Evolutionary conservation across 805 yeast species (phyloP).

Genomic region (Wickerhamomyces chaumierensis): DNA sequence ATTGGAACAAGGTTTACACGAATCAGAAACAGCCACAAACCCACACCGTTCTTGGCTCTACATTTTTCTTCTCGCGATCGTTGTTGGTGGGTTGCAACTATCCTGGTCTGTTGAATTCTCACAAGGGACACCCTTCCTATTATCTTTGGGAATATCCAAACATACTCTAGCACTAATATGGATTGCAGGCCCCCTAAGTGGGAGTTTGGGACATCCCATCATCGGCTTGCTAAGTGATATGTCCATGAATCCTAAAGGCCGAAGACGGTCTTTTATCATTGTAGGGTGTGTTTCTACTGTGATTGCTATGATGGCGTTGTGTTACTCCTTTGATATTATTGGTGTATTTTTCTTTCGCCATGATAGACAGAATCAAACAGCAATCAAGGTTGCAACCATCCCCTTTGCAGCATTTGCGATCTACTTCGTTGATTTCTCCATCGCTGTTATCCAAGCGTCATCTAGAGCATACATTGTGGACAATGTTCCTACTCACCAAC

Average conservation of each 20-base stretch:
- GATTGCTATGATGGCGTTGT: constrained; percentile 30
- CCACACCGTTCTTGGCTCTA: constrained; percentile 34
- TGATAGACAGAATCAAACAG: constrained; percentile 9
- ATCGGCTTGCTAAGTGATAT: constrained; percentile 49
- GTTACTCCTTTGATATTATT: constrained; percentile 34
- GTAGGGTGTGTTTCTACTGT: constrained; percentile 41
- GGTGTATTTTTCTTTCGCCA: constrained; percentile 18
- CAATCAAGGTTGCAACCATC: constrained; percentile 24
- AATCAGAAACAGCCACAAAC: constrained; percentile 23
- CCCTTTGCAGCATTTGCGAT: constrained; percentile 44
- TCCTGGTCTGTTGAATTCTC: constrained; percentile 61
- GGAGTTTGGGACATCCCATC: constrained; percentile 53
- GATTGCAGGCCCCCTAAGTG: constrained; percentile 60
- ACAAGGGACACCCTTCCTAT: constrained; percentile 48
- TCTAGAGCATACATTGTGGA: constrained; percentile 53
- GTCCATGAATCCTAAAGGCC: constrained; percentile 32
- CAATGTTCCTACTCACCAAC: constrained; percentile 44
- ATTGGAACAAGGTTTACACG: too few species aligned
- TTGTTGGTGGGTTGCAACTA: constrained; percentile 47
- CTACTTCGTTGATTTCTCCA: constrained; percentile 44
- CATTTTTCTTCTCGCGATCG: constrained; percentile 32
- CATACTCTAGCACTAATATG: constrained; percentile 44
- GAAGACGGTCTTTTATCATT: constrained; percentile 46
- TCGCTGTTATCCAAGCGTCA: constrained; percentile 49
- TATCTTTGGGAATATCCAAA: constrained; percentile 53